Evolutionary conservation across 2,329 filamentous ascomycete species (phyloP).

Genomic region (Sordariomycetes sp.): DNA sequence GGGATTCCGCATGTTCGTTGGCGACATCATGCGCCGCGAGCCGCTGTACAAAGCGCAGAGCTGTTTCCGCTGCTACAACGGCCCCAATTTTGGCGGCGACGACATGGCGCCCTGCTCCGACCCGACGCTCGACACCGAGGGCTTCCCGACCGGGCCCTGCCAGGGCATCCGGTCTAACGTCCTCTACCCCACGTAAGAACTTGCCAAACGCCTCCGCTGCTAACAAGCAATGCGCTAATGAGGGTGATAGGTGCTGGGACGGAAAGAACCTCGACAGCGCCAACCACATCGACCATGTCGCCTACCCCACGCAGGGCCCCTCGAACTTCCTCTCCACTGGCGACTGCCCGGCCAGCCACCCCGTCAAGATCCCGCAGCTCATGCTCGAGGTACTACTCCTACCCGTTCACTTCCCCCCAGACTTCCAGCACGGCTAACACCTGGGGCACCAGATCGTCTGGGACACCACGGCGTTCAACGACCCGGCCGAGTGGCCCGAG

Average conservation of each 20-base stretch:
- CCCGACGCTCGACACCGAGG: conserved; percentile 15
- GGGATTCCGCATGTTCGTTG: conserved; percentile 36
- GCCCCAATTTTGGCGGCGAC: conserved; percentile 31
- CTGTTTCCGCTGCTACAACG: conserved; percentile 36
- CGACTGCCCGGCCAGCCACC: conserved; percentile 52
- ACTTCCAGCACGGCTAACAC: too few species aligned
- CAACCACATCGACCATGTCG: conserved; percentile 37
- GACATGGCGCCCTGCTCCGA: conserved; percentile 37
- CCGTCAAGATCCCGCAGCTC: conserved; percentile 26
- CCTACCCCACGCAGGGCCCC: conserved; percentile 39
- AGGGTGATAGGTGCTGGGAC: conserved; percentile 36
- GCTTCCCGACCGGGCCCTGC: conserved; percentile 29
- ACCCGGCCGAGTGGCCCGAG: conserved; percentile 4
- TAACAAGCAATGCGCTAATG: too few species aligned
- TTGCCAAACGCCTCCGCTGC: conserved; percentile 9
- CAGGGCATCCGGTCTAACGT: conserved; percentile 43
- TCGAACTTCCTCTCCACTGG: conserved; percentile 47
- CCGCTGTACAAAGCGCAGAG: conserved; percentile 26
- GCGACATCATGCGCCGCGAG: conserved; percentile 22
- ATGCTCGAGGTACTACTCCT: conserved; percentile 26
- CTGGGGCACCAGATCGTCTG: conserved; percentile 28
- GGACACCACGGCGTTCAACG: conserved; percentile 30
- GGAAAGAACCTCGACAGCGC: conserved; percentile 35
- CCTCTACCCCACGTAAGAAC: conserved; percentile 31
- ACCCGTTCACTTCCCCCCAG: too few species aligned